Evolutionary conservation across 441 rosid species (phyloP).

Genomic region (Aquilaria agallochum): DNA sequence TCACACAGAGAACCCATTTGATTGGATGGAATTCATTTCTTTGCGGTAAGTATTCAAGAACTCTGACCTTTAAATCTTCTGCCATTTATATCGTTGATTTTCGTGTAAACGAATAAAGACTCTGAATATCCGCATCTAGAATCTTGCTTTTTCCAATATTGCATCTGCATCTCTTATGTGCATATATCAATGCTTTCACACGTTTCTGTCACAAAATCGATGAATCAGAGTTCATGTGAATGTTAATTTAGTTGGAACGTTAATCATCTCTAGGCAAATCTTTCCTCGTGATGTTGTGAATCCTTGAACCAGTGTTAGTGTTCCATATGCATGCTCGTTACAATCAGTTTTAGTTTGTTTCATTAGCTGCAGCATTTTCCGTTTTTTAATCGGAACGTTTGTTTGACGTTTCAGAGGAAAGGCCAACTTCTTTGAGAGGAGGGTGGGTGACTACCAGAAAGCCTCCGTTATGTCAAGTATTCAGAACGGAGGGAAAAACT

Average conservation of each 20-base stretch:
- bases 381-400: conserved; percentile 10
- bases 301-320: neutral
- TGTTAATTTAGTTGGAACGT: too few relatives aligned
- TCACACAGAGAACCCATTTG: conserved; percentile 75
- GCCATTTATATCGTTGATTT: neutral
- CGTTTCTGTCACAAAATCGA: too few relatives aligned
- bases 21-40: conserved; percentile 98
- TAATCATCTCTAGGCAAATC: too few relatives aligned
- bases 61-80: neutral
- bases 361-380: neutral
- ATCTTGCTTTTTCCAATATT: too few relatives aligned
- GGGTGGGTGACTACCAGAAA: conserved; percentile 89
- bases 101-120: neutral
- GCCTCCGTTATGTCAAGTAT: conserved; percentile 86
- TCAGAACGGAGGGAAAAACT: conserved; percentile 54
- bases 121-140: neutral
- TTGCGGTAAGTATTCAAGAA: conserved; percentile 55
- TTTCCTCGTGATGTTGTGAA: too few relatives aligned
- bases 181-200: too few relatives aligned
- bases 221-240: too few relatives aligned
- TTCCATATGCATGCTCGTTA: neutral
- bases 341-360: conserved; percentile 5
- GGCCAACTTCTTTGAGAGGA: conserved; percentile 77
- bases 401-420: conserved; percentile 56
- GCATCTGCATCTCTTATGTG: too few relatives aligned